Evolutionary conservation across 306 rosid genomes (phyloP), one percentile per base, ranked within the genome.

Genomic region (Prunus mume): DNA sequence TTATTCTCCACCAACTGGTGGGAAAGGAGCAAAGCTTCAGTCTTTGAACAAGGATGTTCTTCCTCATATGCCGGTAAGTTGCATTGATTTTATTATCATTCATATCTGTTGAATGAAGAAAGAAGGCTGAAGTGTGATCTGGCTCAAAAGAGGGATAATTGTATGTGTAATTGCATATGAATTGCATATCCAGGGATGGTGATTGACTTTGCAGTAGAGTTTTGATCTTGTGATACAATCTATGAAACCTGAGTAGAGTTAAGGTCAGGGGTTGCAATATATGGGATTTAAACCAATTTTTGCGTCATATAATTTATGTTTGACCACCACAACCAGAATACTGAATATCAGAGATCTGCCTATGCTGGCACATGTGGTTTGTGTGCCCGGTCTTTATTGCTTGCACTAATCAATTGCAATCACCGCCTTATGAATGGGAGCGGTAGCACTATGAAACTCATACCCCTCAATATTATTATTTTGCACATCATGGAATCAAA

Each of bases 11-110:
- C 71, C 78, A 62, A 4, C 11, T 38, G 52, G 22, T 49, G 65
- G 65, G 18, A 75, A 47, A 75, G 51, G 49, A 50, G 28, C 79
- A 64, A 75, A 75, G 66, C 19, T 62, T 64, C 15, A 25, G 52
- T 64, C 62, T 34, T 75, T 51, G 64, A 51, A 50, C 61, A 50
- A 75, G 34, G 79, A 30, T n/a, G 9, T 34, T 25, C 32, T 75
- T 64, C 72, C 66, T 47, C 71, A 75, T 27, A 34, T 60, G n/a
- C 64, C 49, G 1, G 72, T 64, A 57, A 49, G 78, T 49, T 63
- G 13, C 65, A 11, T 58, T 24, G 32, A 24, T 11, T 58, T 58
- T 22, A 11, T 24, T 17, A 11, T 58, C 19, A 13, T 52, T 58
- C 34, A 22, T 58, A 3, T 58, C 8, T 58, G 2, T 58, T 58